A percentile compares a stretch with the other conserved stretches of the same genome.
Evolutionary conservation across 129 eudicot genomes (phyloP).

Genomic region (Tanacetum coccineum): DNA sequence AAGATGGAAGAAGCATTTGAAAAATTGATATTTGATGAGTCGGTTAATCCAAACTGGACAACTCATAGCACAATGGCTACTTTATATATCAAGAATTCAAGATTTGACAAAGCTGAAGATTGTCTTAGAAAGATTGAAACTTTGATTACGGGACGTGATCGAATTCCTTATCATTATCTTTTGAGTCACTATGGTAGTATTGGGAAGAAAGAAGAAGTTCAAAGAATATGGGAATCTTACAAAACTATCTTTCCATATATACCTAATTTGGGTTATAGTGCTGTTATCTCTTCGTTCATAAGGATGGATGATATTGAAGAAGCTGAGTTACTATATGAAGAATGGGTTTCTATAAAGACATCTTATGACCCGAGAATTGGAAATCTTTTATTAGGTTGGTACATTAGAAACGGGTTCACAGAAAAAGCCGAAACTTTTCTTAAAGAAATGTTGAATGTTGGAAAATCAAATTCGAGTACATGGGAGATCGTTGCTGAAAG

Average conservation of each 20-base stretch:
- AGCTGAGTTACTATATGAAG: conserved; percentile 69
- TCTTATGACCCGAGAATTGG: conserved; percentile 64
- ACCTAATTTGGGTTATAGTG: conserved; percentile 69
- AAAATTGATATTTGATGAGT: conserved; percentile 44
- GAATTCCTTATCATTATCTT: conserved; percentile 71
- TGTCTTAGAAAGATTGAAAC: conserved; percentile 57
- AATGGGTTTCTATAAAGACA: conserved; percentile 63
- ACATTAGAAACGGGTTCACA: conserved; percentile 47
- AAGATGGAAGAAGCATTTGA: conserved; percentile 71
- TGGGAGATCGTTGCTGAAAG: conserved; percentile 87
- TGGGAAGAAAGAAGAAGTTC: conserved; percentile 66
- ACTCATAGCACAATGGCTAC: conserved; percentile 86
- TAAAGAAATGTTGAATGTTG: conserved; percentile 55
- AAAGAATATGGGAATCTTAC: conserved; percentile 67
- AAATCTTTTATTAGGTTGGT: conserved; percentile 67
- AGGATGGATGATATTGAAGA: conserved; percentile 66
- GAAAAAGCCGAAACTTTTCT: conserved; percentile 62
- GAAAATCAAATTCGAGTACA: conserved; percentile 64
- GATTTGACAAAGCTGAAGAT: conserved; percentile 57
- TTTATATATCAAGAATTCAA: conserved; percentile 45
- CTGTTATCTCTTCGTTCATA: conserved; percentile 61
- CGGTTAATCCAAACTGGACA: conserved; percentile 69
- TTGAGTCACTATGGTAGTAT: conserved; percentile 60
- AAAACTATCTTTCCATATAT: conserved; percentile 49
- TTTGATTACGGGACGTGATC: conserved; percentile 61